Conservation (phyloP, 305 asterid genomes). For the Fraxinus platypoda region DNA sequence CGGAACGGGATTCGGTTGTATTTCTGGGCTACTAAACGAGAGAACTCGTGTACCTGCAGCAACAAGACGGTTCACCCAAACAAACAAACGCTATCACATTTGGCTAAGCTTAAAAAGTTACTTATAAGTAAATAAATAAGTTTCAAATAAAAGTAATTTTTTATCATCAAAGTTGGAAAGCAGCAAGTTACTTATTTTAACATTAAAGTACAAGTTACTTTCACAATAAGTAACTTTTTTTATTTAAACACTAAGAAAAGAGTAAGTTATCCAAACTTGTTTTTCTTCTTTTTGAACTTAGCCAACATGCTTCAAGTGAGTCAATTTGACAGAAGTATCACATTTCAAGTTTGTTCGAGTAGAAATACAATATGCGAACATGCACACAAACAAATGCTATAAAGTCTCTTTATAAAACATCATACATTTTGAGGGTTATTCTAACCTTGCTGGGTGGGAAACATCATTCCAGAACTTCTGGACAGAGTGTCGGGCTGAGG, state of each 20-base stretch:
- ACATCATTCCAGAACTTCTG: conserved; percentile 35
- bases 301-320: neutral
- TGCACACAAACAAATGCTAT: neutral
- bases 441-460: conserved; percentile 39
- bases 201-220: neutral
- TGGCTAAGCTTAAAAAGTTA: neutral
- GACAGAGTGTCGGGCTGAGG: conserved; percentile 39
- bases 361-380: neutral
- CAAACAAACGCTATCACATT: neutral
- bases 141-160: no score
- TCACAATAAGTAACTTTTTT: neutral
- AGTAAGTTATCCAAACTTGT: neutral
- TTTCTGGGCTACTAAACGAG: conserved; percentile 37
- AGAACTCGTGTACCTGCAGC: conserved; percentile 37
- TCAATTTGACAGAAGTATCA: neutral
- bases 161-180: neutral
- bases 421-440: neutral
- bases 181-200: neutral
- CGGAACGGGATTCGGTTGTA: conserved; percentile 25
- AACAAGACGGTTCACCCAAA: neutral
- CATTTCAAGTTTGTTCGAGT: neutral
- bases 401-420: neutral
- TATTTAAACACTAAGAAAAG: neutral
- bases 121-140: neutral
- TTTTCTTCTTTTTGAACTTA: neutral